Evolutionary conservation across 352 stramenopile genomes (phyloP), one percentile per base, ranked within the genome.

Genomic region (Globisporangium lucens): DNA sequence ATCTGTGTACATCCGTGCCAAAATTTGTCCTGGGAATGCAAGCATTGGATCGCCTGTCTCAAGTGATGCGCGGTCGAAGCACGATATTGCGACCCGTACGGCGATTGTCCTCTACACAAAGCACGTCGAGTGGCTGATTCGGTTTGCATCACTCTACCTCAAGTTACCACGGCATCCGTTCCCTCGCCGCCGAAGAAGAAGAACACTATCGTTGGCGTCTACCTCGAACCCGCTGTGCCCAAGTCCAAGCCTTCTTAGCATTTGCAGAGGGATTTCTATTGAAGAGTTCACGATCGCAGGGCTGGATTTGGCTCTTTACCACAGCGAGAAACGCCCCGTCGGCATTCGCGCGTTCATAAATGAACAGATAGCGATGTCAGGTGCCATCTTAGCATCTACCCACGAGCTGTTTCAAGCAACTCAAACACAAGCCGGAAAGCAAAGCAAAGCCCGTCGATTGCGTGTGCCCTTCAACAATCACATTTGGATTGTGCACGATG

Each of bases 51-150:
- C 55, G 1, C 70, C 61, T 55, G 61, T 20, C 17, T 58, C n/a
- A 29, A 62, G 35, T 36, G 66, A 72, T 17, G 63, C 66, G 22
- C 77, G 68, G 53, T 79, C 70, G 4, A 89, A 89, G 55, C 79
- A 79, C 53, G 82, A 89, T 9, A 87, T 88, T 49, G 75, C 78
- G 24, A 71, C 78, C 20, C 69, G 80, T 29, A 87, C 81, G 51
- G 79, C 85, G 24, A 71, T 93, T 33, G 72, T 95, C 1, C 52
- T 95, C 7, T 93, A 95, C 70, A 83, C 73, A 2, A 93, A 89
- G 58, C 82, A 89, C 20, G 71, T 93, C 8, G 87, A 93, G 56
- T 92, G 85, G 82, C 36, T 95, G 27, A 86, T 90, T 71, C 72
- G 56, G 15, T 90, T 92, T 63, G 72, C 74, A 8, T 70, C 69